These are phyloP conservation scores for Neofusicoccum laricinum DNA, from an alignment of 2,329 filamentous ascomycete genomes.

Conservation along the genomic window DNA sequence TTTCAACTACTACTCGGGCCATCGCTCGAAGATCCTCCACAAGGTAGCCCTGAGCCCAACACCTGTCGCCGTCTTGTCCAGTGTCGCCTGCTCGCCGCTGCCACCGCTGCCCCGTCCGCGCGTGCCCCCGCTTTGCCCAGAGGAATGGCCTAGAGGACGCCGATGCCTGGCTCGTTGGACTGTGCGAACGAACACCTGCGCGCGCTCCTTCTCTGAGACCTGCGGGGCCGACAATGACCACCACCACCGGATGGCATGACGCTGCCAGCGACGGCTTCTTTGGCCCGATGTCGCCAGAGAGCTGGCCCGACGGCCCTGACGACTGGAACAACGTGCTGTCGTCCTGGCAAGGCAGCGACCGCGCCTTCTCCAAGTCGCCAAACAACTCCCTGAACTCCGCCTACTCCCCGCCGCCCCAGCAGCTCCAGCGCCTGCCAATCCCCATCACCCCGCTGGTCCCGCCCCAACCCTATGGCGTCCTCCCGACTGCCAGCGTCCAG, in stretches of 20 bases:
- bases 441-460: constrained; percentile 9
- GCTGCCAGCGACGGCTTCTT: constrained; percentile 8
- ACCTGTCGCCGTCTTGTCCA: background rate
- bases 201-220: background rate
- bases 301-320: constrained; percentile 3
- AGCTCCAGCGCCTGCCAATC: constrained; percentile 6
- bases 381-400: constrained; percentile 11
- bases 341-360: constrained; percentile 13
- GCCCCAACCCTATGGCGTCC: background rate
- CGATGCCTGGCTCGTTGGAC: background rate
- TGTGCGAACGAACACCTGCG: too few relatives aligned
- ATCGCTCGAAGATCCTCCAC: constrained; percentile 17
- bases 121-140: background rate
- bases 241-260: constrained; percentile 10
- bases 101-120: background rate
- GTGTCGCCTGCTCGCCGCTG: background rate
- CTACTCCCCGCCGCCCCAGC: constrained; percentile 12
- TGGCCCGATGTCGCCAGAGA: constrained; percentile 14
- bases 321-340: constrained; percentile 3
- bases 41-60: constrained; percentile 6
- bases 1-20: constrained; percentile 9
- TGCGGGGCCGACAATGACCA: constrained; percentile 3
- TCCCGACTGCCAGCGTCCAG: background rate
- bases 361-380: constrained; percentile 15
- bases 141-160: constrained; percentile 1